phyloP scores from a whole-genome alignment of 148 eudicot genomes.

The Amaranthus palmeri region DNA sequence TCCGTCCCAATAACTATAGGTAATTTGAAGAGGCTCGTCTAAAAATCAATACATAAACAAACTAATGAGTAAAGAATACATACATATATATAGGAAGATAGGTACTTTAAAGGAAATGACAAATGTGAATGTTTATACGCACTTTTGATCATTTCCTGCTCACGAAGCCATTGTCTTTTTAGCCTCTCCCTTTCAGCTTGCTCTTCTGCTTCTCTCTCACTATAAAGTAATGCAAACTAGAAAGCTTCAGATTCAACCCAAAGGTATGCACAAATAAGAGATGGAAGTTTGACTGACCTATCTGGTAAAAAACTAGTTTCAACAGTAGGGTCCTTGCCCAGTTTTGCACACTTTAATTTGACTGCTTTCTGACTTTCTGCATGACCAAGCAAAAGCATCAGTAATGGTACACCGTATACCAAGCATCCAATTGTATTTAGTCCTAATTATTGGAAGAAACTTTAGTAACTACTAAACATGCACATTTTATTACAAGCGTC shows the following conservation, averaged over 20 bases:
- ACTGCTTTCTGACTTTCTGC: slow-evolving; percentile 45
- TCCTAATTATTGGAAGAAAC: not conserved
- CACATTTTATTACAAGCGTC: not conserved
- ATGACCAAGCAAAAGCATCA: not conserved
- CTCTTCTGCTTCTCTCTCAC: slow-evolving; percentile 97
- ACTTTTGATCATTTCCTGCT: slow-evolving; percentile 87
- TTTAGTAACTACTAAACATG: not conserved
- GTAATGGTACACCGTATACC: not conserved
- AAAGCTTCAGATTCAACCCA: slow-evolving; percentile 26
- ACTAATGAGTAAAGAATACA: slow-evolving; percentile 9
- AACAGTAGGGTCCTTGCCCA: slow-evolving; percentile 95
- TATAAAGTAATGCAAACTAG: slow-evolving; percentile 50
- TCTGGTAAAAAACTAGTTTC: slow-evolving; percentile 98
- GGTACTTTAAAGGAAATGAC: not conserved
- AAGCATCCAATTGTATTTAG: not conserved
- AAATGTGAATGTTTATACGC: not conserved
- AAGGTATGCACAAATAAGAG: slow-evolving; percentile 16
- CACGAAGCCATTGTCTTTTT: slow-evolving; percentile 69
- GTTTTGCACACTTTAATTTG: slow-evolving; percentile 47
- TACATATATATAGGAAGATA: not conserved
- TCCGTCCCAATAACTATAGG: slow-evolving; percentile 99
- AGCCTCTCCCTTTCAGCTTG: slow-evolving; percentile 93
- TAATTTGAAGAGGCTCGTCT: slow-evolving; percentile 97
- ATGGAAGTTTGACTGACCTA: slow-evolving; percentile 46
- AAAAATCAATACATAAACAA: slow-evolving; percentile 10